These are phyloP conservation scores for Leccinum truebloodii DNA, from an alignment of 768 basidiomycete species.

Conservation along the genomic window DNA sequence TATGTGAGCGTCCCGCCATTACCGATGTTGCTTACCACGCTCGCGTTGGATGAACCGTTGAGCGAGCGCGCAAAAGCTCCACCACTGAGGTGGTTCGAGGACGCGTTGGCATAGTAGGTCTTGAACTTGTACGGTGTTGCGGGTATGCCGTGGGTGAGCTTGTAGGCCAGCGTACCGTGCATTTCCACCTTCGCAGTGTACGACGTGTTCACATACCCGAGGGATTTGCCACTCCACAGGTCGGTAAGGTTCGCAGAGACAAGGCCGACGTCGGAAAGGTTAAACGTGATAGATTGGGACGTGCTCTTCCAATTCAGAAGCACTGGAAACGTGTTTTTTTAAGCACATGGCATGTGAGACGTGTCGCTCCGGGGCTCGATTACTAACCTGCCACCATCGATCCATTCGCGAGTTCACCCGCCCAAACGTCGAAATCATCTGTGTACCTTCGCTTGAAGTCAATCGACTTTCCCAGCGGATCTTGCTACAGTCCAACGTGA, in stretches of 20 bases:
- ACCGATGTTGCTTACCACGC: not conserved
- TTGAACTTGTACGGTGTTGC: not conserved
- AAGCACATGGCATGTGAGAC: not conserved
- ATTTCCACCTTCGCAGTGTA: not conserved
- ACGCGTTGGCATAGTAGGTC: conserved; percentile 1
- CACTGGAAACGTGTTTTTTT: conserved; percentile 1
- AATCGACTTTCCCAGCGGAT: conserved; percentile 11
- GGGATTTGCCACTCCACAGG: conserved; percentile 4
- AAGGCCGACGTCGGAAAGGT: conserved; percentile 9
- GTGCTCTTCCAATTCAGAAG: conserved; percentile 9
- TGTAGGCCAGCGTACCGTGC: conserved; percentile 8
- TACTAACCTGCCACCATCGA: conserved; percentile 12
- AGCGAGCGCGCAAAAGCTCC: not conserved
- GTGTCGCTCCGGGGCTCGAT: not conserved
- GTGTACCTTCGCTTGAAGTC: conserved; percentile 14
- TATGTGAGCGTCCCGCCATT: conserved; percentile 8
- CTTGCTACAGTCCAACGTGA: conserved; percentile 13
- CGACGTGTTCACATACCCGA: not conserved
- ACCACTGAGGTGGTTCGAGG: conserved; percentile 7
- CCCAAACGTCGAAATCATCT: conserved; percentile 12
- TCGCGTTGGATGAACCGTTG: not conserved
- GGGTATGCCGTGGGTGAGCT: not conserved
- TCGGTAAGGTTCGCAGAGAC: conserved; percentile 6
- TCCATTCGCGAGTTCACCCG: conserved; percentile 10
- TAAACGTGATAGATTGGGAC: not conserved